Evolutionary conservation across 495 filamentous ascomycete species (phyloP).

Genomic region (Aspergillus panamensis): DNA sequence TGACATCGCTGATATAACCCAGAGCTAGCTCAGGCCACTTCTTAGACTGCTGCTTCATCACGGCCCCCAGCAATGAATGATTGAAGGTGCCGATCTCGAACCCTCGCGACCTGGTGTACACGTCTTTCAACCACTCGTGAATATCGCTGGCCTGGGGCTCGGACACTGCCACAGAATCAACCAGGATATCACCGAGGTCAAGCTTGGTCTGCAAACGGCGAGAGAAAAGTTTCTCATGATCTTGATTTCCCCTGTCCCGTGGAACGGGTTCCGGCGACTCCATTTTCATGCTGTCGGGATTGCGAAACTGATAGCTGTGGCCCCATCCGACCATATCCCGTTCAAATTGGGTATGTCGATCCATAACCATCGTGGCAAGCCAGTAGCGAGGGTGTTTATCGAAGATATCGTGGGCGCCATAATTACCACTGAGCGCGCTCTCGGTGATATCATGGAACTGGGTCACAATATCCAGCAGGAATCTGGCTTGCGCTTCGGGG

Average conservation of each 20-base stretch:
- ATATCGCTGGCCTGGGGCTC: conserved; percentile 20
- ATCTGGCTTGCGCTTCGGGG: conserved; percentile 39
- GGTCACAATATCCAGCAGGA: conserved; percentile 40
- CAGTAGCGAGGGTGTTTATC: conserved; percentile 26
- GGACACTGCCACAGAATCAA: background rate
- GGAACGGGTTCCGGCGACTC: too few species aligned
- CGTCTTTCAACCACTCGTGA: conserved; percentile 28
- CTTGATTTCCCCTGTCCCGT: too few species aligned
- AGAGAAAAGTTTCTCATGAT: background rate
- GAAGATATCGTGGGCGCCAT: conserved; percentile 41
- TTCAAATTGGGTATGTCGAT: conserved; percentile 40
- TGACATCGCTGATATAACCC: conserved; percentile 45
- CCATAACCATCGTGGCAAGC: conserved; percentile 45
- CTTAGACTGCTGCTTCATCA: conserved; percentile 52
- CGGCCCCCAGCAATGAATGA: conserved; percentile 35
- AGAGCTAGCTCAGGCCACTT: conserved; percentile 51
- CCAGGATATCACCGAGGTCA: background rate
- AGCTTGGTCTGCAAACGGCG: background rate
- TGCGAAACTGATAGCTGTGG: conserved; percentile 1
- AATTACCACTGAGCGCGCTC: conserved; percentile 41
- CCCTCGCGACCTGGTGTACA: conserved; percentile 30
- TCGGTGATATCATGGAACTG: conserved; percentile 41
- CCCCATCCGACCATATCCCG: conserved; percentile 15
- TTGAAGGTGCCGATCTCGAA: conserved; percentile 44
- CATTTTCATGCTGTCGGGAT: background rate